Evolutionary conservation across 1,139 yeast genomes (phyloP), one percentile per base, ranked within the genome.

Genomic region (Taphrina confusa): DNA sequence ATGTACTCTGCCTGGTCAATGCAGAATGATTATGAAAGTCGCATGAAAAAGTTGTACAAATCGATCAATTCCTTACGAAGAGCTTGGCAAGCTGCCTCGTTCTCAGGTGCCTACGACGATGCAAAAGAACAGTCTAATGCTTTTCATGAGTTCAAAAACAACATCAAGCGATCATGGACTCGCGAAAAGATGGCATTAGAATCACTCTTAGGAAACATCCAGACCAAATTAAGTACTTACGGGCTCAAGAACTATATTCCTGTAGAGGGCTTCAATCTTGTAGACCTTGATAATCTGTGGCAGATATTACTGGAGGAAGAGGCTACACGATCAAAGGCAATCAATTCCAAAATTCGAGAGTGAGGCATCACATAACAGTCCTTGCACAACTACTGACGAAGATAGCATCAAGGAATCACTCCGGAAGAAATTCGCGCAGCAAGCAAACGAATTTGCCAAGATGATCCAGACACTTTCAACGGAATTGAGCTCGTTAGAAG

Each of bases 381-480:
- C n/a, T 33, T 18, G 12, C 28, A 6, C 11, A 28, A 23, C 12
- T 2, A n/a, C 58, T 28, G 46, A 45, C 37, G 23, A 16, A 20
- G 23, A 22, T 36, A 62, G 65, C 25, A 70, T 75, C 57, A 74
- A 75, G 51, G 72, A 76, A 36, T 79, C 79, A 62, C 75, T 89
- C 61, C 67, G 73, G 51, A 65, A 68, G 11, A 83, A 80, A 58
- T 79, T 83, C 65, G 76, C 75, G 0, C 71, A 71, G 20, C 68
- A 69, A 3, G 77, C 78, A 14, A 74, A 75, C 60, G 71, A 72
- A 31, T 66, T 75, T 57, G 70, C 77, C 2, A 63, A 66, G 37
- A 66, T 69, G 45, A 62, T 74, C 14, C 70, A 71, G 33, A 68
- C 69, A 1, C 68, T 72, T 1, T 69, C 75, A 0, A 51, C 69